These are phyloP conservation scores for Echinosophora koreensis DNA, from an alignment of 306 rosid species.

Conservation along the genomic window DNA sequence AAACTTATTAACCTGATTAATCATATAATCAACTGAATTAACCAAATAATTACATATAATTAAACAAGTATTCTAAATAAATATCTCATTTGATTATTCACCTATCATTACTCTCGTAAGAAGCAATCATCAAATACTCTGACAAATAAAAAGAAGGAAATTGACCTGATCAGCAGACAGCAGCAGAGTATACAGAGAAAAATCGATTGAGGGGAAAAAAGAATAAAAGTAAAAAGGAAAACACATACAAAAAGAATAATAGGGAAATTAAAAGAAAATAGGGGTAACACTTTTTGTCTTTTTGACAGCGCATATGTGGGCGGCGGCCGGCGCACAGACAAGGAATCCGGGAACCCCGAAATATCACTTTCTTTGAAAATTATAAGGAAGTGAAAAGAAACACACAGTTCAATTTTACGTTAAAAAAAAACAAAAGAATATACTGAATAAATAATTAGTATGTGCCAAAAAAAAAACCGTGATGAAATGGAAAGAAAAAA, in stretches of 20 bases:
- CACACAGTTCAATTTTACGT: background rate
- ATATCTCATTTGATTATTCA: too few relatives aligned
- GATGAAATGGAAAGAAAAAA: too few relatives aligned
- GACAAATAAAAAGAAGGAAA: conserved; percentile 28
- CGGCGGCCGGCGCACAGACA: conserved; percentile 56
- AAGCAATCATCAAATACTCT: conserved; percentile 11
- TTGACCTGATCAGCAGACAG: conserved; percentile 7
- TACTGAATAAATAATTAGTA: background rate
- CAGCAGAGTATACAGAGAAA: background rate
- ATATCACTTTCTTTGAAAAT: background rate
- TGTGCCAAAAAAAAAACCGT: too few relatives aligned
- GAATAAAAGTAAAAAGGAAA: background rate
- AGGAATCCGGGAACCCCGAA: conserved; percentile 40
- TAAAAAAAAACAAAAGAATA: background rate
- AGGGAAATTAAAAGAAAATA: conserved; percentile 20
- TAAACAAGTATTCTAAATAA: too few relatives aligned
- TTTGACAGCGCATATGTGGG: conserved; percentile 58
- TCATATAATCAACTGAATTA: too few relatives aligned
- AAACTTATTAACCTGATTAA: too few relatives aligned
- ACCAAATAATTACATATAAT: too few relatives aligned
- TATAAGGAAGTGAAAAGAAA: background rate
- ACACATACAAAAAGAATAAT: background rate
- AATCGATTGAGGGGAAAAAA: background rate
- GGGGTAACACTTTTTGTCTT: background rate
- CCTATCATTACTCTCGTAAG: too few relatives aligned